Evolutionary conservation across 768 basidiomycete species (phyloP).

Genomic region (Auricularia cornea): DNA sequence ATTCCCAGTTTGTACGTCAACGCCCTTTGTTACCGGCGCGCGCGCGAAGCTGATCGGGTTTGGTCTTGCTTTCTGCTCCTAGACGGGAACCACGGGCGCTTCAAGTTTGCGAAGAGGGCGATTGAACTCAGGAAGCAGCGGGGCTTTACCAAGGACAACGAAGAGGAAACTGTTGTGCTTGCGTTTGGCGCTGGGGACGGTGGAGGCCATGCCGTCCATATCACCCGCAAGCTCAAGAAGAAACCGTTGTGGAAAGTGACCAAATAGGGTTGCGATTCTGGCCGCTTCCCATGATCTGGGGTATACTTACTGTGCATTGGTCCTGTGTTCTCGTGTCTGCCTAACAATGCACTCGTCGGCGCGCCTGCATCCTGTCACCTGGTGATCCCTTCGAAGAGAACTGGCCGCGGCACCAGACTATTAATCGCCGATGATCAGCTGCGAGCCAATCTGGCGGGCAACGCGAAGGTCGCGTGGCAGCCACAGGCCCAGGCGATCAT

Average conservation of each 20-base stretch:
- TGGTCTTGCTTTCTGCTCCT: conserved; percentile 11
- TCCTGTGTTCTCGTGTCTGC: neutral
- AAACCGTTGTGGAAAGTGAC: conserved; percentile 27
- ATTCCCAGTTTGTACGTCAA: conserved; percentile 63
- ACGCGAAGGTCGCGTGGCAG: neutral
- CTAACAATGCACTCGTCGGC: neutral
- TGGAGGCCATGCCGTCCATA: conserved; percentile 69
- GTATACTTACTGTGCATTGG: neutral
- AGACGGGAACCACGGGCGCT: conserved; percentile 80
- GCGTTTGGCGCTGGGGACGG: conserved; percentile 61
- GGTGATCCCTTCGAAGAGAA: neutral
- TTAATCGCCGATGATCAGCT: neutral
- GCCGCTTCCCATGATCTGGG: neutral
- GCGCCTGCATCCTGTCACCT: conserved; percentile 2
- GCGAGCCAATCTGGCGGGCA: neutral
- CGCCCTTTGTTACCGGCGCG: neutral
- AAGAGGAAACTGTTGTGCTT: conserved; percentile 86
- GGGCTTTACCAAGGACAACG: conserved; percentile 59
- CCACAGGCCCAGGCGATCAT: neutral
- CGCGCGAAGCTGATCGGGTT: neutral
- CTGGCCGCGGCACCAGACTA: neutral
- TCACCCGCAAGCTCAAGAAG: conserved; percentile 80
- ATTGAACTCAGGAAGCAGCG: conserved; percentile 76
- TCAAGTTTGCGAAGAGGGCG: conserved; percentile 87
- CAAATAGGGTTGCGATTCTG: conserved; percentile 5